Conservation (phyloP, 78 protist genomes). For the Dictyostelium brefeldianum region DNA sequence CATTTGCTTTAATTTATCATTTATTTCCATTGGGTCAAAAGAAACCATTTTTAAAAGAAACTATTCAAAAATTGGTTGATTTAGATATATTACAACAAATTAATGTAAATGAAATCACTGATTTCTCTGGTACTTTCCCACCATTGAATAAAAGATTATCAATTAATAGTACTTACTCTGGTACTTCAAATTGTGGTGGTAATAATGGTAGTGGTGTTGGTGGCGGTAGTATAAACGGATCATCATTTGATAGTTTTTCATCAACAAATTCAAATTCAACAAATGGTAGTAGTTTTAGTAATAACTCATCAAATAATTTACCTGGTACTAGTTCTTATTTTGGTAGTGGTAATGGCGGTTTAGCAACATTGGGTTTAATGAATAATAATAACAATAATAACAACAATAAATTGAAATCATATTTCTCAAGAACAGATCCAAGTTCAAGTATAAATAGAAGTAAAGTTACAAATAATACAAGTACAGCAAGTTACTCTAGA, state of each 20-base stretch:
- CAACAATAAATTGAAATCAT: neutral
- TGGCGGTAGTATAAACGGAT: neutral
- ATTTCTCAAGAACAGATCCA: conserved; percentile 1
- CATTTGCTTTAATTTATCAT: conserved; percentile 31
- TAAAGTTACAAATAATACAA: neutral
- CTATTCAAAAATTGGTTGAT: conserved; percentile 23
- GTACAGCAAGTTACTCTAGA: neutral
- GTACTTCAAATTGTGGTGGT: too few species aligned
- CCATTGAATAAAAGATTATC: neutral
- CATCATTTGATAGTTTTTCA: neutral
- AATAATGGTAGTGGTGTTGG: too few species aligned
- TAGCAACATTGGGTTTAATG: neutral
- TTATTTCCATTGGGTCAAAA: conserved; percentile 23
- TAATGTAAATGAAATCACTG: neutral
- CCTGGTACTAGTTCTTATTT: neutral
- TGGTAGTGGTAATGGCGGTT: neutral
- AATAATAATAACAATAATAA: neutral
- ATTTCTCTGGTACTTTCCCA: neutral
- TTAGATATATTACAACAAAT: neutral
- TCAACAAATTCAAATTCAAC: neutral
- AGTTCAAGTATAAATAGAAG: neutral
- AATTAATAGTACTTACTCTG: neutral
- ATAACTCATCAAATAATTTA: neutral
- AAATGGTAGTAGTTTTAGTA: neutral
- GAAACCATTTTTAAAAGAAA: conserved; percentile 27